Base-by-base conservation (phyloP, 768 basidiomycete genomes). In the Lactifluus piperatus region DNA sequence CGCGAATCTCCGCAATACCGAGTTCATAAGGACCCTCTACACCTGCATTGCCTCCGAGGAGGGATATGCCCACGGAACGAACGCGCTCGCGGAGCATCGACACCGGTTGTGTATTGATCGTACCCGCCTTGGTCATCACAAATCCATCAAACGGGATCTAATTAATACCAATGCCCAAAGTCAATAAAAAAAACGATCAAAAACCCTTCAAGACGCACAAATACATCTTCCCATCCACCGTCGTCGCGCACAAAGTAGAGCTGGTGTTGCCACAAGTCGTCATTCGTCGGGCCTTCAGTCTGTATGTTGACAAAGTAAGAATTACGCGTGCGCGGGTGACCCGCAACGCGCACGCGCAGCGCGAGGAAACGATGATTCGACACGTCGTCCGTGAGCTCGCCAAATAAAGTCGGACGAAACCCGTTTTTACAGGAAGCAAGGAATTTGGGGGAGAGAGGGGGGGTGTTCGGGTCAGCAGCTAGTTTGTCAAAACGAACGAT, bases 291-390 rank as follows among this genome's bases (percentile, higher is more conserved):
- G 0, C 89, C 88, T 52, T 92, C 88, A 2, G 93, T 95, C 70
- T 97, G 94, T 47, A 97, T 74, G 72, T 98, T 97, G 49, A 92
- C 87, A 65, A 88, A 94, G 76, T 93, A 97, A n/a, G 89, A 85
- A 64, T 82, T 83, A 62, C 84, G 81, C 43, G 88, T 88, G 41
- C 81, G 77, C 22, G 84, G 82, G 63, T 91, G 83, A 3, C 93
- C 94, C 26, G 80, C 80, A 59, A 86, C 81, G 16, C 90, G 84
- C 11, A 97, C 73, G 4, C 90, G 85, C 51, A 98, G 74, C 2
- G 85, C 84, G 27, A 98, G 77, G 71, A 87, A 97, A 18, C 81
- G 77, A 68, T 94, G 90, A 39, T 79, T 75, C 34, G 88, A 86
- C 30, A 90, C 82, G 74, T 97, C 94, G 67, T 95, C 92, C 4